These are phyloP conservation scores for Monosporascus sp. DNA, from an alignment of 2,329 filamentous ascomycete genomes.

Conservation along the genomic window DNA sequence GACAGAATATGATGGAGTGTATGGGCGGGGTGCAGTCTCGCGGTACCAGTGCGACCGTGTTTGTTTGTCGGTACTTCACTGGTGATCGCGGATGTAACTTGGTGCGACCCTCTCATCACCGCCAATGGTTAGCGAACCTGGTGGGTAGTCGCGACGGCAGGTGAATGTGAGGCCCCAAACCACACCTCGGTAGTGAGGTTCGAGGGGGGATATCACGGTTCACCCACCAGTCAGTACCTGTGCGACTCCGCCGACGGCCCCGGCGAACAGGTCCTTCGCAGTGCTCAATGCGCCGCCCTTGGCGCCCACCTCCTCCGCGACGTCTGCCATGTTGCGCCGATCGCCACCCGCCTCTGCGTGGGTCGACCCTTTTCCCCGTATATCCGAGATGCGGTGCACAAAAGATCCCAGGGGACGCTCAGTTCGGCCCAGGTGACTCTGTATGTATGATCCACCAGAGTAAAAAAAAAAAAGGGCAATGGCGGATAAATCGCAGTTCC, in stretches of 20 bases:
- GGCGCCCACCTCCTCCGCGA: constrained; percentile 24
- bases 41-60: not conserved
- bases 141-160: no score
- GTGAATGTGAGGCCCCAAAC: no score
- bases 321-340: constrained; percentile 23
- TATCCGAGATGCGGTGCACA: no score
- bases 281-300: constrained; percentile 49
- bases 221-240: constrained; percentile 86
- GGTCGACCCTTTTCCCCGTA: no score
- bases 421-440: no score
- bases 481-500: no score
- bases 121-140: not conserved
- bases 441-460: no score
- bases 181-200: no score
- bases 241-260: constrained; percentile 85
- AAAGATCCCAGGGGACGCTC: no score
- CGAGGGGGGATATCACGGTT: not conserved
- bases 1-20: not conserved
- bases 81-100: not conserved
- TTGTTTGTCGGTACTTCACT: not conserved
- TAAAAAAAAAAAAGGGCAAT: no score
- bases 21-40: not conserved
- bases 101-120: not conserved
- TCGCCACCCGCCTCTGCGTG: not conserved
- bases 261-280: constrained; percentile 85